These are phyloP conservation scores for Syncephalastrum racemosum DNA, from an alignment of 371 early-diverging fungal genomes.

Conservation along the genomic window DNA sequence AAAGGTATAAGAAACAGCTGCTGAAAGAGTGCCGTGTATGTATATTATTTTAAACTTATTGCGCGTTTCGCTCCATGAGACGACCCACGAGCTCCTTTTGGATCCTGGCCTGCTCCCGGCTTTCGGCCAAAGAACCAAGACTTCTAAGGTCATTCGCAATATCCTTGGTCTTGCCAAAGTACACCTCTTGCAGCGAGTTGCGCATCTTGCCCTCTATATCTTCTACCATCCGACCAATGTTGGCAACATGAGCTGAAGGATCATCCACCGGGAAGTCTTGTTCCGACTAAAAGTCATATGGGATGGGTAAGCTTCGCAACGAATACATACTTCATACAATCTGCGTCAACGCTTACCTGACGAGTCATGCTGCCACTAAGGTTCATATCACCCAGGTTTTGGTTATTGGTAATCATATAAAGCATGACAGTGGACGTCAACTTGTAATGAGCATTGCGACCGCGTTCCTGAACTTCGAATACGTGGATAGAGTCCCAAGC, in stretches of 20 bases:
- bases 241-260: constrained; percentile 79
- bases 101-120: constrained; percentile 62
- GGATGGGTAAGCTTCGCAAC: too few relatives aligned
- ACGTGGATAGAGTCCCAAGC: constrained; percentile 99
- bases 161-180: constrained; percentile 97
- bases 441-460: constrained; percentile 86
- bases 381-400: constrained; percentile 77
- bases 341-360: constrained; percentile 74
- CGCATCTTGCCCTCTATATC: constrained; percentile 97
- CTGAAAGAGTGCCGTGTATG: too few relatives aligned
- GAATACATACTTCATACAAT: too few relatives aligned
- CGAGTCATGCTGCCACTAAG: constrained; percentile 93
- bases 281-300: constrained; percentile 55
- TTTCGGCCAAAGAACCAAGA: constrained; percentile 68
- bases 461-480: constrained; percentile 84
- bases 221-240: constrained; percentile 96
- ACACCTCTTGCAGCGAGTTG: constrained; percentile 90
- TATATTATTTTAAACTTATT: constrained; percentile 3
- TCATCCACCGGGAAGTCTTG: constrained; percentile 81
- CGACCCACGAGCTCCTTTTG: constrained; percentile 74
- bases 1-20: too few relatives aligned
- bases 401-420: constrained; percentile 75
- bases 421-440: constrained; percentile 95
- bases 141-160: constrained; percentile 92
- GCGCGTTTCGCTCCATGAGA: constrained; percentile 52